Evolutionary conservation across 2,329 filamentous ascomycete species (phyloP), one percentile per base, ranked within the genome.

Genomic region (Penicillium polonicum): DNA sequence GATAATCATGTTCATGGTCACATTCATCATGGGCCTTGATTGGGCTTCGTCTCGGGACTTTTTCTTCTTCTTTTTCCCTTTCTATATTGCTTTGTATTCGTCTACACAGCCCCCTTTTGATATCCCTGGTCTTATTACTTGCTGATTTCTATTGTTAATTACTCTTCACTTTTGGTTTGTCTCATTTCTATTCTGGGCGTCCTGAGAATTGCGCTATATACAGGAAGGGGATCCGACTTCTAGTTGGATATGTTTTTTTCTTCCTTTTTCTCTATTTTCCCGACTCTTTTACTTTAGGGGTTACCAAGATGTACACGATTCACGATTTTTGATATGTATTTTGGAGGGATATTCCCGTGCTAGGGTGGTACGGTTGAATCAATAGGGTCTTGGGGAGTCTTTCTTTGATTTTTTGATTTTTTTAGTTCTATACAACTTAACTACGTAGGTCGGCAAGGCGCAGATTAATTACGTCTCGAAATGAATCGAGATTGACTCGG

Each of bases 291-390:
- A 15, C 10, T 25, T 31, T 23, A 23, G 21, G 23, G 13, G 19
- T 44, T 35, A 51, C 19, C 42, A 52, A 35, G 48, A 29, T 56
- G 33, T 48, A 52, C n/a, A 57, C 19, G 49, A 57, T 45, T 39
- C 31, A 52, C n/a, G 35, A 38, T 15, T 45, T 52, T 39, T 17
- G 5, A 15, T 39, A 17, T 57, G 45, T 57, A 58, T 48, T 51
- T 42, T 56, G 45, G 39, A 36, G 15, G 19, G 42, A 43, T 42
- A 41, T 42, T 38, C 48, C 51, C 33, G 36, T 27, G 25, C 21
- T 21, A 38, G 25, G 38, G 21, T 56, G 44, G 36, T 48, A 50
- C 17, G 19, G 31, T 25, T 46, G 36, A 48, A 46, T 43, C 35
- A 43, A 43, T 43, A 46, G 15, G 51, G 15, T 58, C 51, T 59